phyloP scores from a whole-genome alignment of 2,329 filamentous ascomycete genomes.

The Penicillium sp. region DNA sequence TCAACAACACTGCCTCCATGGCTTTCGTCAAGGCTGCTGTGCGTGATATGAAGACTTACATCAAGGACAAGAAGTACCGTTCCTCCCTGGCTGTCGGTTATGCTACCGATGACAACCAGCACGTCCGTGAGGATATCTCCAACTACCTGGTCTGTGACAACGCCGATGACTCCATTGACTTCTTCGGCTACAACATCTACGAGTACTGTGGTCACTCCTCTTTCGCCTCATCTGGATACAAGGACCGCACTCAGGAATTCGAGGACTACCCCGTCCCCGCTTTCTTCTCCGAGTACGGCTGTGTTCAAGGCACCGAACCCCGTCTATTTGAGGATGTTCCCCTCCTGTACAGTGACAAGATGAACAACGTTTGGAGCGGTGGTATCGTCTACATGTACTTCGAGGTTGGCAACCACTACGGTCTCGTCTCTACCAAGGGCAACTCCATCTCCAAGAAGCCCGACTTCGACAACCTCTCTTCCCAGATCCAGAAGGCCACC shows the following conservation, averaged over 20 bases:
- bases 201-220: constrained; percentile 93
- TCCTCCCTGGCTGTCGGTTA: constrained; percentile 82
- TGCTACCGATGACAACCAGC: constrained; percentile 88
- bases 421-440: constrained; percentile 64
- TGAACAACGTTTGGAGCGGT: constrained; percentile 88
- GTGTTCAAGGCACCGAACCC: constrained; percentile 70
- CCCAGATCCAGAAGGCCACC: constrained; percentile 68
- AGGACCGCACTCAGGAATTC: constrained; percentile 84
- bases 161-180: constrained; percentile 75
- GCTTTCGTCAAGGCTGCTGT: constrained; percentile 98
- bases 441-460: constrained; percentile 67
- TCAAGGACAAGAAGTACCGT: constrained; percentile 77
- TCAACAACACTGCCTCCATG: constrained; percentile 85
- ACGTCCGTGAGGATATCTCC: constrained; percentile 79
- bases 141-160: constrained; percentile 92
- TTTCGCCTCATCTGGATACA: constrained; percentile 77
- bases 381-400: constrained; percentile 99
- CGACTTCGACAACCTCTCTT: constrained; percentile 75
- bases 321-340: constrained; percentile 85
- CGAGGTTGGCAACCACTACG: constrained; percentile 88
- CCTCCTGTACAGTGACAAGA: constrained; percentile 77
- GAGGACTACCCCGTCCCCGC: constrained; percentile 85
- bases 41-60: constrained; percentile 93
- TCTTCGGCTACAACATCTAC: constrained; percentile 99
- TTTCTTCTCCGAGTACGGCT: constrained; percentile 99